Evolutionary conservation across 345 rosid genomes (phyloP), one percentile per base, ranked within the genome.

Genomic region (Eucalyptus polyanthemos): DNA sequence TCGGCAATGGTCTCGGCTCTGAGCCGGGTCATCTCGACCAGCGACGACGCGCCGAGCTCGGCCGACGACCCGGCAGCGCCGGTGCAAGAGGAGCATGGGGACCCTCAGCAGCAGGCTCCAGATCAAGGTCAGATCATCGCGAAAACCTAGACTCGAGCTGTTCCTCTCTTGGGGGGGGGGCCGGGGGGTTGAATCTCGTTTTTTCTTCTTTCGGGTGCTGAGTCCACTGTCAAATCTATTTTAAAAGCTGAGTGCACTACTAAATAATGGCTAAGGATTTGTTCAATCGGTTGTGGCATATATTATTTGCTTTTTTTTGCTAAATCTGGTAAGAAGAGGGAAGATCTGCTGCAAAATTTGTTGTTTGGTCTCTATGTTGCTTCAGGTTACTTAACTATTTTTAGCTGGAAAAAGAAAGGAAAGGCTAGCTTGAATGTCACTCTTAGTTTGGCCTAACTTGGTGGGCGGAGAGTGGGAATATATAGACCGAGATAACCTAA

Each of bases 1-100:
- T 93, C 96, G 19, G 97, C 99, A 86, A 96, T 97, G 98, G 97
- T 97, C 89, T 95, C 97, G 8, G 93, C 95, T 91, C 96, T 97
- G 60, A 89, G 97, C 65, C 96, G 91, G 86, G 95, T 90, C 89
- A 96, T 95, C 56, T 91, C 93, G 42, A 89, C 96, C 47, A 37
- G 87, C 9, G 87, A 65, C 16, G 72, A 90, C 34, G 21, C 44
- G 14, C 58, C 86, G 72, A 88, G 88, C 93, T 90, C 90, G 85
- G 42, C 25, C 44, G 80, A 69, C 24, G 5, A 34, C 24, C 91
- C 22, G 16, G 44, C 21, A 17, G 40, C 90, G 34, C 11, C 88
- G 65, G 42, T 65, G 50, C 87, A 51, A 60, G 87, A 85, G 47
- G 49, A 14, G 80, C 88, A 86, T 44, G 49, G 58, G 14, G 31